These are phyloP conservation scores for Cornus kousa DNA, from an alignment of 148 eudicot genomes.

Conservation along the genomic window DNA sequence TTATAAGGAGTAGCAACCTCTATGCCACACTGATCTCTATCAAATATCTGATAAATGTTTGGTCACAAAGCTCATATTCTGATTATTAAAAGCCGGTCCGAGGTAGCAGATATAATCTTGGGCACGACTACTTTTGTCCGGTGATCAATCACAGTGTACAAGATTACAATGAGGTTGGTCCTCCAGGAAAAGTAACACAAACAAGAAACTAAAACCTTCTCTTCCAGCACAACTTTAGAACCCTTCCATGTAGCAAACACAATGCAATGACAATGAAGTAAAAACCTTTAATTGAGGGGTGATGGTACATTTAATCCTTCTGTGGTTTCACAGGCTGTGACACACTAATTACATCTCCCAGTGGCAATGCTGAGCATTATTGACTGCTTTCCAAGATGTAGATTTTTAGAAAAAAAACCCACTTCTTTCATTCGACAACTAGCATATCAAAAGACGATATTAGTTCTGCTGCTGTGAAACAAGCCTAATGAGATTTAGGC, in stretches of 20 bases:
- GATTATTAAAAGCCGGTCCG: not conserved
- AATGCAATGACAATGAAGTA: too few species aligned
- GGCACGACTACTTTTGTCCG: not conserved
- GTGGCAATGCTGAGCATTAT: not conserved
- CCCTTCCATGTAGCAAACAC: not conserved
- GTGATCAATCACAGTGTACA: not conserved
- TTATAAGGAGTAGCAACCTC: too few species aligned
- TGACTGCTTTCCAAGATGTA: not conserved
- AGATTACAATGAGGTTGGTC: too few species aligned
- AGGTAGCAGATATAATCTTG: not conserved
- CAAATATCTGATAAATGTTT: too few species aligned
- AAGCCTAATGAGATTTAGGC: slow-evolving; percentile 8
- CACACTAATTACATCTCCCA: too few species aligned
- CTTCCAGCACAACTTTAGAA: not conserved
- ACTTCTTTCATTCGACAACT: not conserved
- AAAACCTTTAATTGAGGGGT: too few species aligned
- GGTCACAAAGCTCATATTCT: not conserved
- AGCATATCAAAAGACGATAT: not conserved
- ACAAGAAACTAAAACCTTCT: too few species aligned
- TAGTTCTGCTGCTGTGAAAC: not conserved
- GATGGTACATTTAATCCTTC: not conserved
- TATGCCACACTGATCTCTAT: too few species aligned
- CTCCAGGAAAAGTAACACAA: not conserved
- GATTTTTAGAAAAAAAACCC: not conserved
- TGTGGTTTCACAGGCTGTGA: not conserved